A percentile compares a stretch with the other conserved stretches of the same genome.
Evolutionary conservation across 2,329 filamentous ascomycete species (phyloP).

Genomic region (Beauveria medogensis): DNA sequence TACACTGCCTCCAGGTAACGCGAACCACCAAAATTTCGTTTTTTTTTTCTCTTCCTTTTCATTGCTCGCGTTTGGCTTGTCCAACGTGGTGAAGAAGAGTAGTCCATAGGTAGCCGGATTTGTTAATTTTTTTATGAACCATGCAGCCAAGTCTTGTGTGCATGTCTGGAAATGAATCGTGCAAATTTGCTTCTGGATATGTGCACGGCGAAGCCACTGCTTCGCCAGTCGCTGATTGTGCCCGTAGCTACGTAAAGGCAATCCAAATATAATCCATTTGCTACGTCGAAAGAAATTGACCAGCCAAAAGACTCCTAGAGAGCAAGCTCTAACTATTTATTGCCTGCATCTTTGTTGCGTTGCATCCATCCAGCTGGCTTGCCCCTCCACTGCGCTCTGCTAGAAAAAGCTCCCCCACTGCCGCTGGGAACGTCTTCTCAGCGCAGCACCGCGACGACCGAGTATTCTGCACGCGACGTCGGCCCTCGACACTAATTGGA

Average conservation of each 20-base stretch:
- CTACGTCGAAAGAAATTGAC: too few relatives aligned
- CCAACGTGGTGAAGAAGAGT: conserved; percentile 31
- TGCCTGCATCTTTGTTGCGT: not conserved
- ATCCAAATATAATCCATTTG: not conserved
- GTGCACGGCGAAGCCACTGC: not conserved
- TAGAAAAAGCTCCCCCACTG: conserved; percentile 18
- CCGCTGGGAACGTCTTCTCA: not conserved
- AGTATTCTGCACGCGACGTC: not conserved
- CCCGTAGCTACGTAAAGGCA: not conserved
- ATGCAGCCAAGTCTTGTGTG: too few relatives aligned
- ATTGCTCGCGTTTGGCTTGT: conserved; percentile 30
- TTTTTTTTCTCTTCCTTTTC: conserved; percentile 25
- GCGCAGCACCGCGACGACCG: not conserved
- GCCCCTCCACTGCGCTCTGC: conserved; percentile 13
- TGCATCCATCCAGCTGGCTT: not conserved
- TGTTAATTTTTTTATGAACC: too few relatives aligned
- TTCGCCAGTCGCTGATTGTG: not conserved
- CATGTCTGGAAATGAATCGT: too few relatives aligned
- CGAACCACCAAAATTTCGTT: conserved; percentile 19
- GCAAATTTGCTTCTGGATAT: not conserved
- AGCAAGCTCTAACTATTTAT: not conserved
- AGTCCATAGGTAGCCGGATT: not conserved
- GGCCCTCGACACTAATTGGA: not conserved
- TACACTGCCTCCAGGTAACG: conserved; percentile 38
- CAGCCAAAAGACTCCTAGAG: too few relatives aligned